phyloP scores from a whole-genome alignment of 768 basidiomycete species.

The Podaxis sp. region DNA sequence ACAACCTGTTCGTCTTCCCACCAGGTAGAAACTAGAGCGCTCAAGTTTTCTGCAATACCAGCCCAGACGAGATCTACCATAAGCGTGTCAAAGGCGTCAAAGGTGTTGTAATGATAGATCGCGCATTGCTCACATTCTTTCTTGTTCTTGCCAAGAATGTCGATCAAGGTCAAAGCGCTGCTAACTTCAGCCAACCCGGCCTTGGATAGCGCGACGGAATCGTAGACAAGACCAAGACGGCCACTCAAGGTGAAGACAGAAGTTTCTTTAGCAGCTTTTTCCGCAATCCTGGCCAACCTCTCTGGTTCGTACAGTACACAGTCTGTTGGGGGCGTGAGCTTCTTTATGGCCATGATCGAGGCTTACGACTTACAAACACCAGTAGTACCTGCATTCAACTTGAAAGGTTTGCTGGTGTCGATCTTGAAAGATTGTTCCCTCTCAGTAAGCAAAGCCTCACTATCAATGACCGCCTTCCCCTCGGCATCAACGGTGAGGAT shows the following conservation, averaged over 20 bases:
- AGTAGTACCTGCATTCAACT: conserved; percentile 85
- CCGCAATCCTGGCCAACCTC: conserved; percentile 73
- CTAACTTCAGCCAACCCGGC: conserved; percentile 82
- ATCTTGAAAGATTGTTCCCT: conserved; percentile 69
- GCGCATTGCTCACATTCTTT: conserved; percentile 61
- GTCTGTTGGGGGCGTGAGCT: conserved; percentile 41
- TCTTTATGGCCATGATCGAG: not conserved
- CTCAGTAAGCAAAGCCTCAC: conserved; percentile 59
- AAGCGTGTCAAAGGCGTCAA: not conserved
- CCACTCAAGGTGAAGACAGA: conserved; percentile 79
- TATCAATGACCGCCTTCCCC: conserved; percentile 62
- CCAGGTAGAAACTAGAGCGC: conserved; percentile 63
- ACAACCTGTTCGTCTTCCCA: conserved; percentile 72
- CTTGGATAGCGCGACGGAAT: conserved; percentile 76
- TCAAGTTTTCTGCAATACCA: conserved; percentile 59
- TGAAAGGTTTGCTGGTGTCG: conserved; percentile 77
- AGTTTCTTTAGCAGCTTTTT: conserved; percentile 68
- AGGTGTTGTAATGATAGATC: not conserved
- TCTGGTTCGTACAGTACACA: conserved; percentile 86
- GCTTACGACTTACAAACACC: conserved; percentile 73
- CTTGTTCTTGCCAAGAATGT: conserved; percentile 63
- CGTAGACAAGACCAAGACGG: conserved; percentile 85
- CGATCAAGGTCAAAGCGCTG: conserved; percentile 71
- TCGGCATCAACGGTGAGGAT: conserved; percentile 60
- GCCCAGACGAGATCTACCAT: conserved; percentile 82